Percentiles rank a stretch among this genome's conserved stretches.
Conservation (phyloP, 139 green algal species). For the Spirogloea muscicola region DNA sequence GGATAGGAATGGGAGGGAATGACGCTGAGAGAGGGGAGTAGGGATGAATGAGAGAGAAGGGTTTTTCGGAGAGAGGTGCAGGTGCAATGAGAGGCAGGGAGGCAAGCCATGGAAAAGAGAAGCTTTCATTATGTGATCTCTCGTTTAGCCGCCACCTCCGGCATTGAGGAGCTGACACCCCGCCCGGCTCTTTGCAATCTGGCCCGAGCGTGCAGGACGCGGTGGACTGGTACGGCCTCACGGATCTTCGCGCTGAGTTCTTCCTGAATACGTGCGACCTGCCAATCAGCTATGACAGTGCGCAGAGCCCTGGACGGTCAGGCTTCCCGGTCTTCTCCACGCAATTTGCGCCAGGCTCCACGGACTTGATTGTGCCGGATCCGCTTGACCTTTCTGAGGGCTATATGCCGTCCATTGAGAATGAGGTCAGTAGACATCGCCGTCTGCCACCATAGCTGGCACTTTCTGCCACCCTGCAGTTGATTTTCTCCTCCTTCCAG, state of each 20-base stretch:
- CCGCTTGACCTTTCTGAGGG: slow-evolving; percentile 39
- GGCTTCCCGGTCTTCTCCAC: slow-evolving; percentile 35
- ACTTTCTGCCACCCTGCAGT: too few relatives aligned
- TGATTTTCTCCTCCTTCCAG: too few relatives aligned
- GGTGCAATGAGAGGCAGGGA: background rate
- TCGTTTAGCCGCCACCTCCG: background rate
- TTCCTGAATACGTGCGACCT: slow-evolving; percentile 31
- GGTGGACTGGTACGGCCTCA: background rate
- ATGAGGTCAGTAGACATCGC: too few relatives aligned
- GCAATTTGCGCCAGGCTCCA: slow-evolving; percentile 13
- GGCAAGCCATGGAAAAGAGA: background rate
- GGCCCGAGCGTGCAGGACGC: slow-evolving; percentile 2
- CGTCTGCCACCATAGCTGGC: too few relatives aligned
- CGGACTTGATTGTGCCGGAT: slow-evolving; percentile 18
- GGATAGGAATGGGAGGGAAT: background rate
- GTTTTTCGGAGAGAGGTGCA: background rate
- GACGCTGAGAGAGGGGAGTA: background rate
- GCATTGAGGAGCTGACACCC: background rate
- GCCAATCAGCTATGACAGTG: slow-evolving; percentile 21
- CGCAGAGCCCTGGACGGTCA: background rate
- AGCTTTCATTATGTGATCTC: background rate
- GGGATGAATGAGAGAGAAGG: background rate
- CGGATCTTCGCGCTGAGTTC: slow-evolving; percentile 14
- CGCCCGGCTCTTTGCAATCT: background rate
- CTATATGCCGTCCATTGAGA: background rate